phyloP scores from a whole-genome alignment of 2,329 filamentous ascomycete species.

The Diaporthe citrichinensis region DNA sequence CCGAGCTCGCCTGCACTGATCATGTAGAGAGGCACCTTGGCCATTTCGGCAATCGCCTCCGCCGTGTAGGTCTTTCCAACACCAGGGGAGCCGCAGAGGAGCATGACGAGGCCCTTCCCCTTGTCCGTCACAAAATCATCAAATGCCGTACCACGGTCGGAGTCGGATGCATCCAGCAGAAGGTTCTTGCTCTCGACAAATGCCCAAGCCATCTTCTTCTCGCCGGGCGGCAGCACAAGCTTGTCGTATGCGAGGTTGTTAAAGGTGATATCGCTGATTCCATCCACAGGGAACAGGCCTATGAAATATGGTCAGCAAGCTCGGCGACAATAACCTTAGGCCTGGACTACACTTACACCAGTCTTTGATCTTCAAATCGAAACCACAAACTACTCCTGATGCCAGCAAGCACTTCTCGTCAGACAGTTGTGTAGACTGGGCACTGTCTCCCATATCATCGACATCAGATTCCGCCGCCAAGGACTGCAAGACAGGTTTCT shows the following conservation, averaged over 20 bases:
- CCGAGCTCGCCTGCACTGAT: slow-evolving; percentile 58
- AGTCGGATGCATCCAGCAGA: neutral
- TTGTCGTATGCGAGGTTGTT: slow-evolving; percentile 60
- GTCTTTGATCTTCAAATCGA: slow-evolving; percentile 6
- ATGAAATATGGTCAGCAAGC: neutral
- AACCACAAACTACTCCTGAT: neutral
- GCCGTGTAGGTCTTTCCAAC: slow-evolving; percentile 34
- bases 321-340: neutral
- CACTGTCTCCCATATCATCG: neutral
- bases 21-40: slow-evolving; percentile 55
- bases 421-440: neutral
- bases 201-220: slow-evolving; percentile 52
- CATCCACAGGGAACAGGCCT: slow-evolving; percentile 11
- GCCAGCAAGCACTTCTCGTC: neutral
- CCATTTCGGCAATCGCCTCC: slow-evolving; percentile 53
- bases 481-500: neutral
- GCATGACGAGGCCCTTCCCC: slow-evolving; percentile 40
- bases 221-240: slow-evolving; percentile 47
- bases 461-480: neutral
- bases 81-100: slow-evolving; percentile 26
- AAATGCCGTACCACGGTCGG: slow-evolving; percentile 5
- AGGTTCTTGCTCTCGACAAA: slow-evolving; percentile 22
- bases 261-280: slow-evolving; percentile 54
- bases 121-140: slow-evolving; percentile 43
- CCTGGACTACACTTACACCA: neutral